Evolutionary conservation across 2,329 filamentous ascomycete genomes (phyloP), one percentile per base, ranked within the genome.

Genomic region (Diaporthe australafricana): DNA sequence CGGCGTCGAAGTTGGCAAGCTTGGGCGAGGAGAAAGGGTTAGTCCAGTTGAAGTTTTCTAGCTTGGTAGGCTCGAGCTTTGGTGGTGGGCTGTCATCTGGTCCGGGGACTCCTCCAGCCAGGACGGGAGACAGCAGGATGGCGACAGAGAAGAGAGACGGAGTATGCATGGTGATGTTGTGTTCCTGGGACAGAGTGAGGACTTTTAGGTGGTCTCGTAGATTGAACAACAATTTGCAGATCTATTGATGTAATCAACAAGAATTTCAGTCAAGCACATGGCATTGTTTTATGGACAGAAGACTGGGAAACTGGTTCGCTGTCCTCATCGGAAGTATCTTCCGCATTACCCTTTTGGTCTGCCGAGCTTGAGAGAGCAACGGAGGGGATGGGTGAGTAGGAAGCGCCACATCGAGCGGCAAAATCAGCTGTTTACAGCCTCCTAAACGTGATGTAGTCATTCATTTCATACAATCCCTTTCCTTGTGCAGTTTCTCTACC

Each of bases 21-120:
- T 65, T 57, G 55, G 76, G 65, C 9, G 75, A 74, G 6, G 73
- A 66, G 78, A 85, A 85, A 5, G 84, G 84, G 73, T 85, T 77
- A 42, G 75, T 74, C 83, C 83, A 86, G 63, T 78, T 76, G 74
- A 85, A 86, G 74, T 80, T 79, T 35, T 81, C 77, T 30, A 83
- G 79, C 68, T 80, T 76, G n/a, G 80, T 78, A 7, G 82, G 77
- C 30, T 80, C 77, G 60, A 80, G 78, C 20, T 77, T 77, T 9
- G 78, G 75, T 12, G 78, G 74, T 40, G 74, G 56, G n/a, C 72
- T 52, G 48, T 70, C 52, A 1, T 56, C 35, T 12, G 75, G 77
- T 32, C 67, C 77, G 73, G 30, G 65, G 50, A 32, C 74, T 57
- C 75, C 77, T 22, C 75, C 62, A 52, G 76, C 77, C 5, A 72